A percentile compares a stretch with the other conserved stretches of the same genome.
These are phyloP conservation scores for Leishmania arabica DNA, from an alignment of 208 protist species.

Conservation along the genomic window DNA sequence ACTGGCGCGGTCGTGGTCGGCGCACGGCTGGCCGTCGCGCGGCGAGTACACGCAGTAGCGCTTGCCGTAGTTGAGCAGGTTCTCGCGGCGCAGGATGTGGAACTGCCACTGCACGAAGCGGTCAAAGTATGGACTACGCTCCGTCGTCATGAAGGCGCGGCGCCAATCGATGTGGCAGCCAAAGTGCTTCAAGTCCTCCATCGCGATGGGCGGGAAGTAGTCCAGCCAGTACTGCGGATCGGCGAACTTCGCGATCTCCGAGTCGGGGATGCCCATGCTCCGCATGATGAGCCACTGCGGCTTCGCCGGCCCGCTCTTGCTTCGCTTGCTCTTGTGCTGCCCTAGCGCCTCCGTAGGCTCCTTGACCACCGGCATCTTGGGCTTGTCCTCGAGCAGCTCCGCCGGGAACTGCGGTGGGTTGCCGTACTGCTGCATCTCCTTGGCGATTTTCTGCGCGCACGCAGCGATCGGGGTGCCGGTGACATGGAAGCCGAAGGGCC, in stretches of 20 bases:
- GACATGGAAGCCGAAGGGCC: constrained; percentile 99
- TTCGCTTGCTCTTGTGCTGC: constrained; percentile 83
- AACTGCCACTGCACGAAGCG: constrained; percentile 99
- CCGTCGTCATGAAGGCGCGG: constrained; percentile 99
- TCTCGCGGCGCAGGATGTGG: constrained; percentile 82
- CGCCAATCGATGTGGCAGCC: constrained; percentile 98
- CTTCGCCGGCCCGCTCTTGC: constrained; percentile 90
- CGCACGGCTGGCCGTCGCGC: constrained; percentile 98
- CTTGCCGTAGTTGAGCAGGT: constrained; percentile 97
- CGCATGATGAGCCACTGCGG: constrained; percentile 99
- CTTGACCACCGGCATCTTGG: constrained; percentile 35
- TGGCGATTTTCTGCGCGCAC: constrained; percentile 97
- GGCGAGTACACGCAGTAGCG: constrained; percentile 99
- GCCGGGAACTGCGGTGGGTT: constrained; percentile 91
- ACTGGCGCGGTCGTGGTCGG: constrained; percentile 98
- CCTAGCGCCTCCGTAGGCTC: constrained; percentile 27
- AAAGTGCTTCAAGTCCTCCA: constrained; percentile 95
- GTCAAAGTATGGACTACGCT: constrained; percentile 99
- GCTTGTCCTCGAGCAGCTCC: constrained; percentile 39
- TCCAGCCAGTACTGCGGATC: constrained; percentile 98
- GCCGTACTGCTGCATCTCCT: constrained; percentile 85
- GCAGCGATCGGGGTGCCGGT: constrained; percentile 99
- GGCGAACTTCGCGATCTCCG: constrained; percentile 98
- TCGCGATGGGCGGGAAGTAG: constrained; percentile 98
- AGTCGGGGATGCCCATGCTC: constrained; percentile 94